These are phyloP conservation scores for Phoma sp. DNA, from an alignment of 2,329 filamentous ascomycete species.

Conservation along the genomic window DNA sequence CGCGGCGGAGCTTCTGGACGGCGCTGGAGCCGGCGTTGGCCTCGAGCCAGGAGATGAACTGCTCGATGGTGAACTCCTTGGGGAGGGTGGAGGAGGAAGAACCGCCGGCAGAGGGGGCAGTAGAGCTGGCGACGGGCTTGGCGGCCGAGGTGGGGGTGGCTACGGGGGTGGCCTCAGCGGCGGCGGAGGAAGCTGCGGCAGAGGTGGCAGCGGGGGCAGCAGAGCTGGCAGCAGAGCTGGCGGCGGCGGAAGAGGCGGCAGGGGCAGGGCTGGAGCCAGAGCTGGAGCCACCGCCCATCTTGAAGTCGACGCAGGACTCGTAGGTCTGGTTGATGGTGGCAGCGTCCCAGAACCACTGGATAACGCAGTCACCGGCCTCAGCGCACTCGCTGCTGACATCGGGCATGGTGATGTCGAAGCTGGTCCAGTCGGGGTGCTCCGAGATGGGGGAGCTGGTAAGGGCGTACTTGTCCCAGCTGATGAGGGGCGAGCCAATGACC, in stretches of 20 bases:
- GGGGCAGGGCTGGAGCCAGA: constrained; percentile 16
- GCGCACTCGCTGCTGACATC: constrained; percentile 56
- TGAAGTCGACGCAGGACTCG: constrained; percentile 68
- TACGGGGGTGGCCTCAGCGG: constrained; percentile 11
- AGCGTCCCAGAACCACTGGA: constrained; percentile 70
- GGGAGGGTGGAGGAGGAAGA: constrained; percentile 31
- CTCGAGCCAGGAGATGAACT: constrained; percentile 43
- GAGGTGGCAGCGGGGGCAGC: constrained; percentile 11
- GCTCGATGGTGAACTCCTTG: constrained; percentile 41
- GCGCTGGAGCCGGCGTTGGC: constrained; percentile 31
- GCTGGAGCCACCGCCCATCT: constrained; percentile 42
- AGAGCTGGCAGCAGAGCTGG: constrained; percentile 11
- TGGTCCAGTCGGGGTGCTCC: constrained; percentile 51
- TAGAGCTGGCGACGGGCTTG: constrained; percentile 17
- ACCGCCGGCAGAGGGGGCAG: constrained; percentile 19
- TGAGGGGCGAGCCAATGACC: constrained; percentile 61
- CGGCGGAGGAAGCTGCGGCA: constrained; percentile 9
- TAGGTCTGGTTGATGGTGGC: constrained; percentile 65
- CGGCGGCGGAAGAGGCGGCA: constrained; percentile 12
- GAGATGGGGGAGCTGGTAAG: constrained; percentile 53
- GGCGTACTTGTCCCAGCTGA: constrained; percentile 63
- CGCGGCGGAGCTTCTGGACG: constrained; percentile 34
- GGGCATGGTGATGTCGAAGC: constrained; percentile 63
- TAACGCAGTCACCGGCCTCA: constrained; percentile 59
- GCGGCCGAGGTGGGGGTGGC: constrained; percentile 18